phyloP scores from a whole-genome alignment of 768 basidiomycete genomes.

The Pulveroboletus sp. region DNA sequence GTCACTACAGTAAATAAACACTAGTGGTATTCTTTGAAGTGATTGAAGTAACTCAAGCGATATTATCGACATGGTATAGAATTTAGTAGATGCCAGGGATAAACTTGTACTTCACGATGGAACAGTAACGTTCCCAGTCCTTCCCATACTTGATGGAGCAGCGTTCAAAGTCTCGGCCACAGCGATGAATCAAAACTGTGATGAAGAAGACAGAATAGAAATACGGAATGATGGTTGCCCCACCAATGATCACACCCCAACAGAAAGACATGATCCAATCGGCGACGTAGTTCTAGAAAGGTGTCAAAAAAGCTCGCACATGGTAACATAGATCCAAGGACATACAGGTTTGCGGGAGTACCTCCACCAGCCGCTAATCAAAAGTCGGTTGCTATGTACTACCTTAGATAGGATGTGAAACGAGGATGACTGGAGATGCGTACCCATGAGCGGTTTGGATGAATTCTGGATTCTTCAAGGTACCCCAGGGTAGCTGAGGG shows the following conservation, averaged over 20 bases:
- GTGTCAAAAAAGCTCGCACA: neutral
- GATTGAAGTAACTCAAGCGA: neutral
- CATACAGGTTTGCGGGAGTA: constrained; percentile 88
- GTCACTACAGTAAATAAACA: neutral
- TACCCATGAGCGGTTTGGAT: constrained; percentile 94
- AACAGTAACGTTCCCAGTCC: constrained; percentile 90
- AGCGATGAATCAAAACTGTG: constrained; percentile 85
- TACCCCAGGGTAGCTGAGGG: constrained; percentile 85
- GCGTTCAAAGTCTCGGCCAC: constrained; percentile 92
- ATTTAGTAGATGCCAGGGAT: constrained; percentile 79
- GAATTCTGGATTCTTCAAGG: constrained; percentile 79
- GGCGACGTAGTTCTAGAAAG: constrained; percentile 79
- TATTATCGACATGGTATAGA: constrained; percentile 13
- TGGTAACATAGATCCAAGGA: constrained; percentile 3
- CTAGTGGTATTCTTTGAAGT: neutral
- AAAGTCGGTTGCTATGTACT: constrained; percentile 70
- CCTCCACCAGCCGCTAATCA: constrained; percentile 92
- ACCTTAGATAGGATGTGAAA: constrained; percentile 5
- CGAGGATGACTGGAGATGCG: constrained; percentile 8
- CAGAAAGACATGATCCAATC: constrained; percentile 85
- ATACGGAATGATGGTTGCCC: constrained; percentile 81
- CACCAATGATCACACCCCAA: constrained; percentile 78
- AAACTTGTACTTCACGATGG: constrained; percentile 85
- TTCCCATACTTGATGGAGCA: constrained; percentile 90
- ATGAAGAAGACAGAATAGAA: constrained; percentile 98